Evolutionary conservation across 306 rosid species (phyloP).

Genomic region (Cicer yamashitae): DNA sequence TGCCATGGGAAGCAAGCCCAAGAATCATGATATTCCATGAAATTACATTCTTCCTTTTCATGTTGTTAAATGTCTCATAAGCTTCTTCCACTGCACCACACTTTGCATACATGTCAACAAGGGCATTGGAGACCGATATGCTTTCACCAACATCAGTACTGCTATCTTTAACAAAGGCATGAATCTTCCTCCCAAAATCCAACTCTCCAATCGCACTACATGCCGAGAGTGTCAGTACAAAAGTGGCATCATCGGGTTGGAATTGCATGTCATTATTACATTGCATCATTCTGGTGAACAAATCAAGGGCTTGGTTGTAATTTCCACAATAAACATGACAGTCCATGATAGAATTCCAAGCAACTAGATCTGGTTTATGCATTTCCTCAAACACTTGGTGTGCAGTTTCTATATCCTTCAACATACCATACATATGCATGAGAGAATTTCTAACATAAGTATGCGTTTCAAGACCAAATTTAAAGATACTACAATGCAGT

Average conservation of each 20-base stretch:
- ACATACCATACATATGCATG: slow-evolving; percentile 70
- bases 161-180: slow-evolving; percentile 45
- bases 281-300: slow-evolving; percentile 60
- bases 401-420: slow-evolving; percentile 55
- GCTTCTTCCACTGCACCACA: slow-evolving; percentile 87
- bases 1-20: slow-evolving; percentile 74
- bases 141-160: slow-evolving; percentile 27
- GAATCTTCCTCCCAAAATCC: slow-evolving; percentile 72
- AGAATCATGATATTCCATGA: slow-evolving; percentile 87
- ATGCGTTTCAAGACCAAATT: slow-evolving; percentile 62
- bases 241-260: slow-evolving; percentile 65
- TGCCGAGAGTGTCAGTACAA: slow-evolving; percentile 69
- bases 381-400: slow-evolving; percentile 70
- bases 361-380: slow-evolving; percentile 58
- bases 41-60: slow-evolving; percentile 59
- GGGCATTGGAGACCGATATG: slow-evolving; percentile 57
- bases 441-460: slow-evolving; percentile 70
- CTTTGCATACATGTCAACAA: slow-evolving; percentile 77
- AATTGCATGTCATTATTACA: slow-evolving; percentile 21
- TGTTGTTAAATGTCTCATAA: slow-evolving; percentile 42
- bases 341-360: slow-evolving; percentile 74
- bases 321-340: slow-evolving; percentile 54
- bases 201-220: slow-evolving; percentile 66
- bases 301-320: slow-evolving; percentile 55
- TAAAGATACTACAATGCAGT: slow-evolving; percentile 57